Base-by-base conservation (phyloP, 306 rosid genomes). In the Dalbergia cochinchinensis region DNA sequence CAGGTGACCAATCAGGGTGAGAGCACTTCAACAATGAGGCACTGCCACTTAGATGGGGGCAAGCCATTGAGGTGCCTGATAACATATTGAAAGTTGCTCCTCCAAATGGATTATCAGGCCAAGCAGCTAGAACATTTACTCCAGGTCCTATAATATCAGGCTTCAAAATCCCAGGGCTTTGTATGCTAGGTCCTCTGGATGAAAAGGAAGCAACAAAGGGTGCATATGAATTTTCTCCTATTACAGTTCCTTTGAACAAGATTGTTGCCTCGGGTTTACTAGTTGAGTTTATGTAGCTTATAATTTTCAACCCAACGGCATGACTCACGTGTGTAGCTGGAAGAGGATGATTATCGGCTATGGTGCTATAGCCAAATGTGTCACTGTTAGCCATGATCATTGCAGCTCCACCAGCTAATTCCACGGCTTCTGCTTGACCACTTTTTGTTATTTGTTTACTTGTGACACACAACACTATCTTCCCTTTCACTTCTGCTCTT, bases 31-130 rank as follows among this genome's bases (percentile, higher is more conserved):
- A 85, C 86, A 92, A 83, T 84, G 91, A 94, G 19, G 86, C 94
- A 77, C 90, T 82, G 45, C 97, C 94, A 67, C 94, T 90, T 26
- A 92, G 87, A 90, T 92, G 94, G 13, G 94, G 92, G 62, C 94
- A 92, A 63, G 97, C 74, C 94, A 92, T 90, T 74, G 94, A 92
- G 66, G 93, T 92, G 59, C 97, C 97, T 10, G 97, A 92, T 37
- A 83, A 64, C 18, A 92, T 78, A 76, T 87, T 87, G 87, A 90
- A 92, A 71, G 60, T 71, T 73, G 81, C 8, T 37, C 16, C 18
- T 0, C 16, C 57, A 14, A 48, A 11, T 11, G 54, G 5, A 41
- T 90, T 81, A 54, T 74, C 64, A 7, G 94, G 88, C 93, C 90
- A 92, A 7, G 94, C 88, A 44, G 94, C 90, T 48, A 92, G 87